These are phyloP conservation scores for Carpinus fangiana DNA, from an alignment of 306 rosid genomes.

Conservation along the genomic window DNA sequence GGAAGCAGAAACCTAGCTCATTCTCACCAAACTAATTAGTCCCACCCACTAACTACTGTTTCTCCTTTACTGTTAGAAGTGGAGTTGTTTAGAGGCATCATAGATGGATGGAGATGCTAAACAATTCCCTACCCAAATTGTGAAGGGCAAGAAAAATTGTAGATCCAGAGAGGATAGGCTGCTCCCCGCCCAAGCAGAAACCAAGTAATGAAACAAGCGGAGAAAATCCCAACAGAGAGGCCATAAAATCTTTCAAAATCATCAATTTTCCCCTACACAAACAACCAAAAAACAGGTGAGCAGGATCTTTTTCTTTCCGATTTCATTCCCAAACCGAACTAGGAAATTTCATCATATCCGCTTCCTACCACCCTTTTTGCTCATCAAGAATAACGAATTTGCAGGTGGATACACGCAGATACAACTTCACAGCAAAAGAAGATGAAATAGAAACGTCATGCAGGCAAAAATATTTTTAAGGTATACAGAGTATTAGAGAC, in stretches of 20 bases:
- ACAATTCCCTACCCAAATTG: background rate
- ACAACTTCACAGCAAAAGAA: background rate
- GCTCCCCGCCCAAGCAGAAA: no score
- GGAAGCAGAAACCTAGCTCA: background rate
- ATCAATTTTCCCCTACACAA: no score
- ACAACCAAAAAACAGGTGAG: background rate
- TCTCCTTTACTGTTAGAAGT: background rate
- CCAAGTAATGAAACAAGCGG: no score
- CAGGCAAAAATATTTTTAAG: background rate
- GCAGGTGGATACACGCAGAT: background rate
- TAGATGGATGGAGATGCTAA: background rate
- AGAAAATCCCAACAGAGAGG: no score
- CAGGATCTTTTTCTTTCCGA: background rate
- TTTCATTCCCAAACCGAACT: background rate
- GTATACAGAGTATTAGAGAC: constrained; percentile 7
- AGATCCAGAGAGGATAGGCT: no score
- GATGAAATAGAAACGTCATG: background rate
- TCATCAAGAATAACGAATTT: background rate
- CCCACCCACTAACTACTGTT: background rate
- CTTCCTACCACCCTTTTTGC: background rate
- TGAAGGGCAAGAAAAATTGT: no score
- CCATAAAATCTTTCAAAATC: no score
- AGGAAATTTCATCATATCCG: background rate
- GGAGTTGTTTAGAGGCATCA: background rate
- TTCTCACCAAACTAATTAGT: background rate